Evolutionary conservation across 2,329 filamentous ascomycete species (phyloP).

Genomic region (Canariomyces notabilis): DNA sequence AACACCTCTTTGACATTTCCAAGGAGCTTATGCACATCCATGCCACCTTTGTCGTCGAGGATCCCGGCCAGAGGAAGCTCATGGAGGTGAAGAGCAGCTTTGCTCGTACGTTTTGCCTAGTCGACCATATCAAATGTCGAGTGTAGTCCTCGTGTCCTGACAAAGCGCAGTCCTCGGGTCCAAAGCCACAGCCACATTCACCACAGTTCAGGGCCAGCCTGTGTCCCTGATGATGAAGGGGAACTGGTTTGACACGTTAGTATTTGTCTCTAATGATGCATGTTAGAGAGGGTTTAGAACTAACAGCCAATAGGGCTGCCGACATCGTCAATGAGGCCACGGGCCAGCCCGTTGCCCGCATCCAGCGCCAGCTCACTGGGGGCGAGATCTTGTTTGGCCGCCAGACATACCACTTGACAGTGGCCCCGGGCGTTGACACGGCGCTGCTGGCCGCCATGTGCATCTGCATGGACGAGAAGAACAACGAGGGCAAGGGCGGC

Average conservation of each 20-base stretch:
- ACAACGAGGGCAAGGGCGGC: slow-evolving; percentile 39
- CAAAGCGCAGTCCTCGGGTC: slow-evolving; percentile 42
- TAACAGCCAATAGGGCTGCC: too few species aligned
- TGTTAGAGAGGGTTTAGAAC: too few species aligned
- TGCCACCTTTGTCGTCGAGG: slow-evolving; percentile 47
- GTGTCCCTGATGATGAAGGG: slow-evolving; percentile 54
- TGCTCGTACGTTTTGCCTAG: slow-evolving; percentile 37
- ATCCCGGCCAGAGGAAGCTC: slow-evolving; percentile 41
- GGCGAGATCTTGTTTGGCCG: slow-evolving; percentile 55
- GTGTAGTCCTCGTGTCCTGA: background rate
- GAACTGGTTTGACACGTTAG: slow-evolving; percentile 52
- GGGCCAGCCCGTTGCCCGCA: slow-evolving; percentile 50
- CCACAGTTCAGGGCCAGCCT: slow-evolving; percentile 38
- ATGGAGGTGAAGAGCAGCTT: slow-evolving; percentile 54
- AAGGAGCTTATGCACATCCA: slow-evolving; percentile 49
- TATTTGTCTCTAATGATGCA: too few species aligned
- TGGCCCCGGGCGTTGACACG: slow-evolving; percentile 62
- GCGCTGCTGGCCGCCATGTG: slow-evolving; percentile 61
- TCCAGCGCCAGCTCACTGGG: slow-evolving; percentile 54
- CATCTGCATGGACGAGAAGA: slow-evolving; percentile 63
- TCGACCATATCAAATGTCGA: background rate
- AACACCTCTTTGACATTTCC: slow-evolving; percentile 53
- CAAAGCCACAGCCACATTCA: slow-evolving; percentile 55
- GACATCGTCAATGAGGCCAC: slow-evolving; percentile 51
- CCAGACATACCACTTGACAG: slow-evolving; percentile 60